These are phyloP conservation scores for Psilocybe cubensis DNA, from an alignment of 768 basidiomycete species.

Conservation along the genomic window DNA sequence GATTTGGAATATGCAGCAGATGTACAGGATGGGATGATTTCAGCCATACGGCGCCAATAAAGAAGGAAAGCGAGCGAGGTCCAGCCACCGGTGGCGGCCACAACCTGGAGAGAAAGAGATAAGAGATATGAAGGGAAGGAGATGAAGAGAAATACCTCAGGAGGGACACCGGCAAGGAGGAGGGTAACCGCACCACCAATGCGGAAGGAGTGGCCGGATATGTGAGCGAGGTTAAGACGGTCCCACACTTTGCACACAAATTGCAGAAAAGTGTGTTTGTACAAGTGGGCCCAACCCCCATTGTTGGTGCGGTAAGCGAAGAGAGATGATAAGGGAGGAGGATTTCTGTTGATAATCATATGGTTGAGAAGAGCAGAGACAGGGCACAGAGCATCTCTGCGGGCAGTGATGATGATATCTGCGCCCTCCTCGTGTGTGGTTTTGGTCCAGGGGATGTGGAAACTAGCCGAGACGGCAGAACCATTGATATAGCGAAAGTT, in stretches of 20 bases:
- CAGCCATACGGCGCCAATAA: no score
- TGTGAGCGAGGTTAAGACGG: not conserved
- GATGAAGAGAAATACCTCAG: constrained; percentile 21
- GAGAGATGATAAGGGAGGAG: not conserved
- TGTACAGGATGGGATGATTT: not conserved
- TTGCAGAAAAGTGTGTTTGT: not conserved
- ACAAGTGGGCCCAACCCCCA: not conserved
- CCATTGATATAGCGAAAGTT: not conserved
- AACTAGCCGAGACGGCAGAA: constrained; percentile 1
- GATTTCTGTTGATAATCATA: not conserved
- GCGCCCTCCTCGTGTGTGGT: constrained; percentile 22
- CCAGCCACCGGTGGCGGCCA: no score
- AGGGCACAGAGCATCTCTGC: constrained; percentile 6
- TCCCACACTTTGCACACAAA: not conserved
- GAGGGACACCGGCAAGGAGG: constrained; percentile 29
- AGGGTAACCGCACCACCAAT: constrained; percentile 37
- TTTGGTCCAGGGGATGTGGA: constrained; percentile 38
- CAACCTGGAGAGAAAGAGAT: not conserved
- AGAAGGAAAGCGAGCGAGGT: no score
- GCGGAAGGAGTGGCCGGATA: constrained; percentile 33
- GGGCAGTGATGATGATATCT: constrained; percentile 15
- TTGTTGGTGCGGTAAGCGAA: not conserved
- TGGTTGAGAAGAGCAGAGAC: constrained; percentile 10
- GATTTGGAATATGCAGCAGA: not conserved
- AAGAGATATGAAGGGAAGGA: not conserved